phyloP scores from a whole-genome alignment of 116 monocot species.

The Cymodocea nodosa region DNA sequence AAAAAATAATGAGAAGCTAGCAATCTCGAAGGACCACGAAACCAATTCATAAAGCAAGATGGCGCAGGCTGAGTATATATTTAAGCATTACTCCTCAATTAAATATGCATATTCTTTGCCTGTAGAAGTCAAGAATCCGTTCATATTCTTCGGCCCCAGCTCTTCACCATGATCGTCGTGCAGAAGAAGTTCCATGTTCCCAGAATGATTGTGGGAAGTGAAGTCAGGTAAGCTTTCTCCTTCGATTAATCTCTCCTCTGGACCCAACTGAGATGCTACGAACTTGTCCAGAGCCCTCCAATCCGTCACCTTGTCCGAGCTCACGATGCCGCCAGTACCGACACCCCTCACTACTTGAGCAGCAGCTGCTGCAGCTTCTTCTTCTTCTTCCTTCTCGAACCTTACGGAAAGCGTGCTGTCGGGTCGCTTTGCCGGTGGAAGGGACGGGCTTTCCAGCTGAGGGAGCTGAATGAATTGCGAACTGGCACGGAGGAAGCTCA shows the following conservation, averaged over 20 bases:
- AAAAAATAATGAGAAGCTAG: too few relatives aligned
- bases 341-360: not conserved
- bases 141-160: constrained; percentile 20
- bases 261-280: constrained; percentile 84
- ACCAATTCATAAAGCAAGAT: too few relatives aligned
- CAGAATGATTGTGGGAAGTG: constrained; percentile 10
- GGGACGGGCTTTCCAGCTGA: constrained; percentile 58
- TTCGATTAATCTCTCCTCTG: constrained; percentile 26
- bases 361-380: not conserved
- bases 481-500: constrained; percentile 15
- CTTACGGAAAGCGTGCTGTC: not conserved
- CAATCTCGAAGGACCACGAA: too few relatives aligned
- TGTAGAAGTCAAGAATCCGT: constrained; percentile 25
- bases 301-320: constrained; percentile 37
- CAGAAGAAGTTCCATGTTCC: constrained; percentile 30
- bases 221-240: not conserved
- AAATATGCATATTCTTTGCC: constrained; percentile 29
- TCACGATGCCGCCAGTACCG: not conserved
- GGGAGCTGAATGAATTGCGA: constrained; percentile 53
- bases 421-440: constrained; percentile 9
- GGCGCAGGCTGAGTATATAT: too few relatives aligned
- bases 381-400: constrained; percentile 12
- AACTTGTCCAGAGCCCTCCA: constrained; percentile 92
- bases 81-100: constrained; percentile 9
- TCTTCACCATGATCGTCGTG: constrained; percentile 14